Percentiles rank a stretch among this genome's conserved stretches.
Conservation (phyloP, 345 rosid species). For the Heritiera littoralis region DNA sequence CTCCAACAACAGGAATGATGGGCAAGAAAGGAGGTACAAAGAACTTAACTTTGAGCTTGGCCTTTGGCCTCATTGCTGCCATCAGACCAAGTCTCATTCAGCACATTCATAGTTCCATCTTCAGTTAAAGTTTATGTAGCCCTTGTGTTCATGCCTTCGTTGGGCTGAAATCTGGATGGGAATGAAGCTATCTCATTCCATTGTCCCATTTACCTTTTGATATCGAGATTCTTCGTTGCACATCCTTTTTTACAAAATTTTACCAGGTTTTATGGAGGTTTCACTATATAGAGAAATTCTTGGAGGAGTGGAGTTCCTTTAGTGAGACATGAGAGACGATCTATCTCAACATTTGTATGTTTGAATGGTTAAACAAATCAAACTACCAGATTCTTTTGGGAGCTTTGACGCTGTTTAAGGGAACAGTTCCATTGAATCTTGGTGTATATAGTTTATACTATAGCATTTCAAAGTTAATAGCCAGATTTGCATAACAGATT, state of each 20-base stretch:
- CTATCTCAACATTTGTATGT: conserved; percentile 21
- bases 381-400: conserved; percentile 5
- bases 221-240: conserved; percentile 62
- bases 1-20: conserved; percentile 51
- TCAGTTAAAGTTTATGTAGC: conserved; percentile 72
- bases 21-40: conserved; percentile 82
- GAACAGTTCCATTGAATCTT: not conserved
- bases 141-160: conserved; percentile 63
- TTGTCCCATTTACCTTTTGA: conserved; percentile 76
- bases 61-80: conserved; percentile 82
- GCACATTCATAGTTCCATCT: conserved; percentile 70
- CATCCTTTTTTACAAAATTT: conserved; percentile 22
- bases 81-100: conserved; percentile 76
- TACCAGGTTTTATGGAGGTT: not conserved
- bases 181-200: conserved; percentile 90
- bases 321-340: conserved; percentile 34
- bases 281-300: conserved; percentile 21
- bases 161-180: conserved; percentile 74
- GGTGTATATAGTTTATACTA: not conserved
- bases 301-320: not conserved
- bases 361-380: not conserved
- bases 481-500: not conserved
- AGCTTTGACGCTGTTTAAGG: not conserved
- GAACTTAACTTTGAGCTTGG: conserved; percentile 81
- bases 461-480: not conserved